Percentiles rank a stretch among this genome's conserved stretches.
These are phyloP conservation scores for Tetrapyrgos nigripes DNA, from an alignment of 1,284 basidiomycete genomes.

Conservation along the genomic window DNA sequence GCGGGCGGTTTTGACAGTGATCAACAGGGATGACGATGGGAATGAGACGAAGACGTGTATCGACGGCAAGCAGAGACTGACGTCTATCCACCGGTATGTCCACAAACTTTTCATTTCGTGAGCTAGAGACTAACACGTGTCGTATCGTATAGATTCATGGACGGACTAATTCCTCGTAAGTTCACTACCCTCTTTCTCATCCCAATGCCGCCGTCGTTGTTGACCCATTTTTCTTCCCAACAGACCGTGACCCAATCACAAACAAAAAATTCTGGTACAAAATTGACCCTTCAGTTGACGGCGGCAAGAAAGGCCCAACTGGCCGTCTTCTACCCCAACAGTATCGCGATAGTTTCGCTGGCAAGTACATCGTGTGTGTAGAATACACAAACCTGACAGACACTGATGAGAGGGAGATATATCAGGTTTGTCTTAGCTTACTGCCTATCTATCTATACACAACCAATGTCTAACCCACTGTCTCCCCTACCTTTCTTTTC, in stretches of 20 bases:
- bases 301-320: slow-evolving; percentile 26
- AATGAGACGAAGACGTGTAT: slow-evolving; percentile 53
- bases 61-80: slow-evolving; percentile 61
- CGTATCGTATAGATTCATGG: slow-evolving; percentile 46
- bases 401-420: slow-evolving; percentile 42
- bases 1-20: neutral
- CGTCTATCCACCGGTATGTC: slow-evolving; percentile 42
- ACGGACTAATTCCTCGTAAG: slow-evolving; percentile 49
- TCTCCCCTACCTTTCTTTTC: slow-evolving; percentile 3
- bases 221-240: neutral
- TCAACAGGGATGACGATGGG: slow-evolving; percentile 40
- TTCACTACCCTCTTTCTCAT: slow-evolving; percentile 11
- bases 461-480: too few relatives aligned
- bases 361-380: slow-evolving; percentile 57
- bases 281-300: slow-evolving; percentile 13
- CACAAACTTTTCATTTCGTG: neutral
- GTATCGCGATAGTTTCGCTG: slow-evolving; percentile 39
- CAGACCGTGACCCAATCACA: slow-evolving; percentile 49
- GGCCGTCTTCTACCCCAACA: slow-evolving; percentile 27
- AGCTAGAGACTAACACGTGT: neutral
- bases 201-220: neutral
- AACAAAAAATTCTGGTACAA: slow-evolving; percentile 49
- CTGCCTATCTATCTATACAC: too few relatives aligned
- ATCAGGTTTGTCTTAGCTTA: slow-evolving; percentile 36
- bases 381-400: slow-evolving; percentile 49